A percentile compares a stretch with the other conserved stretches of the same genome.
Evolutionary conservation across 495 filamentous ascomycete species (phyloP).

Genomic region (Cenococcum geophilum): DNA sequence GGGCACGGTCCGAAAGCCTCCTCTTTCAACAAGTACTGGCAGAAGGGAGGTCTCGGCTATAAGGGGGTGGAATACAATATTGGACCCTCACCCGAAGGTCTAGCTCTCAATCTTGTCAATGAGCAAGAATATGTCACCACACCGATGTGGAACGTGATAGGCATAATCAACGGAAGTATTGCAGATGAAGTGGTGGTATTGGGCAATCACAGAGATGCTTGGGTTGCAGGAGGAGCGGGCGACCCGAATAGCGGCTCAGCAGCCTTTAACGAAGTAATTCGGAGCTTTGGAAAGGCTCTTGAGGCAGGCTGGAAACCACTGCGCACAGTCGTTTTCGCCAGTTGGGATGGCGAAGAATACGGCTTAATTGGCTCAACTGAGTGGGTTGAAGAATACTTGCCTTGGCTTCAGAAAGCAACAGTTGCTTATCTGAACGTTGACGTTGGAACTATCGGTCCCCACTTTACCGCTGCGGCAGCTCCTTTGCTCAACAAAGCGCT

Average conservation of each 20-base stretch:
- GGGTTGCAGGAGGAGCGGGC: slow-evolving; percentile 64
- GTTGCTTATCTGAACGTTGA: slow-evolving; percentile 71
- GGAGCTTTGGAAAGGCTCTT: slow-evolving; percentile 35
- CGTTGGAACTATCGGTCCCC: slow-evolving; percentile 50
- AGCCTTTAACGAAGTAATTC: slow-evolving; percentile 41
- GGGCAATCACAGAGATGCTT: slow-evolving; percentile 95
- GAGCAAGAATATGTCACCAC: slow-evolving; percentile 84
- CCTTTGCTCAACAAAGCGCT: slow-evolving; percentile 76
- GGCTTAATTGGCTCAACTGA: slow-evolving; percentile 65
- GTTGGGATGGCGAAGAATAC: slow-evolving; percentile 74
- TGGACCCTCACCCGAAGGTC: slow-evolving; percentile 71
- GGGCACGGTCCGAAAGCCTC: slow-evolving; percentile 74
- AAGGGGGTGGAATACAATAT: slow-evolving; percentile 88
- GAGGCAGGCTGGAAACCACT: slow-evolving; percentile 39
- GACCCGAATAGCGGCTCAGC: slow-evolving; percentile 44
- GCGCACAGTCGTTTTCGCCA: slow-evolving; percentile 62
- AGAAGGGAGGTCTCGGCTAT: slow-evolving; percentile 66
- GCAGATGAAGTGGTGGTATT: slow-evolving; percentile 80
- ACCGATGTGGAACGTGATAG: slow-evolving; percentile 92
- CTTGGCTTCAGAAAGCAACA: slow-evolving; percentile 56
- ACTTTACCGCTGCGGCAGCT: slow-evolving; percentile 56
- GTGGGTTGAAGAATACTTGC: slow-evolving; percentile 77
- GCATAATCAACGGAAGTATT: slow-evolving; percentile 85
- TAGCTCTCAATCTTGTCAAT: slow-evolving; percentile 78
- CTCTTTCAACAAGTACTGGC: slow-evolving; percentile 69